These are phyloP conservation scores for Metarhizium sp. DNA, from an alignment of 2,329 filamentous ascomycete species.

Conservation along the genomic window DNA sequence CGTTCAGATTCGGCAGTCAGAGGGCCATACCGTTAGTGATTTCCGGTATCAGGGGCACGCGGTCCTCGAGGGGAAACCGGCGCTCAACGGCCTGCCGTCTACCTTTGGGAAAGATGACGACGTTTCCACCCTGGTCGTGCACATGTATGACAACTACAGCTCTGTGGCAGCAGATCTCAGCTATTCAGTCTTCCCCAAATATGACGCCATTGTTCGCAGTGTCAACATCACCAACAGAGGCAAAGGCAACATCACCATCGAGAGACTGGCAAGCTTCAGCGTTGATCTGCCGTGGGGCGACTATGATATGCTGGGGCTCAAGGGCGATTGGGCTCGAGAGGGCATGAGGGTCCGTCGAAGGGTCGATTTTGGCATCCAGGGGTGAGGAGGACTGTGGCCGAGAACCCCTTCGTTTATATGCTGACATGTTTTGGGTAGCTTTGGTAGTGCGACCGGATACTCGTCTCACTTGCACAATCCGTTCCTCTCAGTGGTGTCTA, in stretches of 20 bases:
- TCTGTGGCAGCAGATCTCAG: slow-evolving; percentile 47
- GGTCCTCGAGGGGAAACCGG: slow-evolving; percentile 46
- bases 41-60: slow-evolving; percentile 49
- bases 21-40: slow-evolving; percentile 48
- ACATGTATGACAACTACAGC: slow-evolving; percentile 49
- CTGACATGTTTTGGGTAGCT: slow-evolving; percentile 26
- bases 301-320: slow-evolving; percentile 51
- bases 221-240: slow-evolving; percentile 53
- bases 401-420: not conserved
- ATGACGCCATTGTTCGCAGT: slow-evolving; percentile 52
- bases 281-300: slow-evolving; percentile 52
- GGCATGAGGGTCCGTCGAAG: slow-evolving; percentile 42
- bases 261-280: slow-evolving; percentile 51
- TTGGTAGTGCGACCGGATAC: slow-evolving; percentile 52
- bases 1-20: slow-evolving; percentile 48
- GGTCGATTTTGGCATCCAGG: slow-evolving; percentile 46
- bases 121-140: slow-evolving; percentile 49
- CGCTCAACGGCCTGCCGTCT: slow-evolving; percentile 44
- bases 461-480: slow-evolving; percentile 57
- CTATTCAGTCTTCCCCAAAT: slow-evolving; percentile 54
- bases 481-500: slow-evolving; percentile 48
- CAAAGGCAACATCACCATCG: slow-evolving; percentile 38
- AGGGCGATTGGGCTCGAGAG: slow-evolving; percentile 55
- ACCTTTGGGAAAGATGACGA: slow-evolving; percentile 47
- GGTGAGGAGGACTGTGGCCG: slow-evolving; percentile 25